A percentile compares a stretch with the other conserved stretches of the same genome.
Evolutionary conservation across 2,329 filamentous ascomycete species (phyloP).

Genomic region (Colletotrichum orbiculare): DNA sequence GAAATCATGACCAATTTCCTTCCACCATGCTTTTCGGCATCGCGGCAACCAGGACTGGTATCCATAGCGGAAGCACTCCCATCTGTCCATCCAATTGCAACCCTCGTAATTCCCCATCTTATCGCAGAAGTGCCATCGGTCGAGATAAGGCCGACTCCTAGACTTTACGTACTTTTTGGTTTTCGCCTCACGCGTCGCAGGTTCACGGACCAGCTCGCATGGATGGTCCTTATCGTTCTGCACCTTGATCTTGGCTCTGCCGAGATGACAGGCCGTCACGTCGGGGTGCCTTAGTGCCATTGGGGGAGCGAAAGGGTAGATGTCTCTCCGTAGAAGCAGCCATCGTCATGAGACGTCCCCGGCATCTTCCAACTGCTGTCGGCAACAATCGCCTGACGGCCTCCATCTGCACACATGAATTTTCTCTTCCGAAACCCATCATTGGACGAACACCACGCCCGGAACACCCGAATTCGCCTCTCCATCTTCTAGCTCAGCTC

Average conservation of each 20-base stretch:
- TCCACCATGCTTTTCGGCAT: slow-evolving; percentile 21
- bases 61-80: slow-evolving; percentile 19
- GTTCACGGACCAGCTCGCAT: slow-evolving; percentile 13
- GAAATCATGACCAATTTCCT: slow-evolving; percentile 13
- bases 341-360: background rate
- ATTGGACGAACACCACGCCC: slow-evolving; percentile 18
- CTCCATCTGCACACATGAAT: slow-evolving; percentile 16
- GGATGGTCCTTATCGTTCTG: slow-evolving; percentile 16
- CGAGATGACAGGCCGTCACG: background rate
- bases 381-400: slow-evolving; percentile 16
- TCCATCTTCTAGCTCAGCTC: slow-evolving; percentile 29
- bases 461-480: slow-evolving; percentile 30
- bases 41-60: slow-evolving; percentile 19
- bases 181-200: slow-evolving; percentile 12
- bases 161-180: slow-evolving; percentile 9
- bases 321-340: no score
- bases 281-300: no score
- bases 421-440: background rate
- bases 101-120: slow-evolving; percentile 11
- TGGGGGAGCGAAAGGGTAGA: no score
- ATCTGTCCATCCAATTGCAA: slow-evolving; percentile 14
- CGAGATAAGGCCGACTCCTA: slow-evolving; percentile 24
- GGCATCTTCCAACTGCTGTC: background rate
- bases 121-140: slow-evolving; percentile 2
- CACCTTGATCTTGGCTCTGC: slow-evolving; percentile 7